These are phyloP conservation scores for Alternaria ventricosa DNA, from an alignment of 2,329 filamentous ascomycete genomes.

Conservation along the genomic window DNA sequence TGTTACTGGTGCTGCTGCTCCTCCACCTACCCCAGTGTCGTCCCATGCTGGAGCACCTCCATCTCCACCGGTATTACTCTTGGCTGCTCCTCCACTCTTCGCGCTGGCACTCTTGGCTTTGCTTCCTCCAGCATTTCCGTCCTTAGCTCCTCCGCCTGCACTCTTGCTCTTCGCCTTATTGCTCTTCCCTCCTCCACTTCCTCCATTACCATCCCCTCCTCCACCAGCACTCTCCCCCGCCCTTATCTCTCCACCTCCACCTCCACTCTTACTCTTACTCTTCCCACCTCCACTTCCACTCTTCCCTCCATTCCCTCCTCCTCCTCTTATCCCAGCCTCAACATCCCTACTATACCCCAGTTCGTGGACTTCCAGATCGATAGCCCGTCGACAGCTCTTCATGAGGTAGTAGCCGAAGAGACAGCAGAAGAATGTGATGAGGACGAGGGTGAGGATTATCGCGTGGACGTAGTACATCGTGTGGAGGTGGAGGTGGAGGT, in stretches of 20 bases:
- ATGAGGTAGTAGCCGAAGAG: constrained; percentile 26
- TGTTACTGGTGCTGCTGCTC: not conserved
- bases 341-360: constrained; percentile 4
- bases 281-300: too few species aligned
- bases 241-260: not conserved
- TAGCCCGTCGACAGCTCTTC: constrained; percentile 18
- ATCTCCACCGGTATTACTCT: not conserved
- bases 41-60: not conserved
- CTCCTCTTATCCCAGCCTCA: constrained; percentile 1
- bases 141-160: not conserved
- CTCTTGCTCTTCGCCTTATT: not conserved
- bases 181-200: too few species aligned
- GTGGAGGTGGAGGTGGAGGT: too few species aligned
- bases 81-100: not conserved
- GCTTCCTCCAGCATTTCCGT: not conserved
- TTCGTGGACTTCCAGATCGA: constrained; percentile 21
- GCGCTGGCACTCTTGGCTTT: not conserved
- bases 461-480: constrained; percentile 16
- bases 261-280: not conserved
- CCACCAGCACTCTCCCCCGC: not conserved
- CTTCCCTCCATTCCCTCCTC: too few species aligned
- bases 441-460: constrained; percentile 21
- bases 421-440: constrained; percentile 21
- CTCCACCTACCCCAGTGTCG: not conserved
- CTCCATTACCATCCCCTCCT: not conserved